Conservation (phyloP, 2,329 filamentous ascomycete species). For the Chrysosphaeria jannelii region DNA sequence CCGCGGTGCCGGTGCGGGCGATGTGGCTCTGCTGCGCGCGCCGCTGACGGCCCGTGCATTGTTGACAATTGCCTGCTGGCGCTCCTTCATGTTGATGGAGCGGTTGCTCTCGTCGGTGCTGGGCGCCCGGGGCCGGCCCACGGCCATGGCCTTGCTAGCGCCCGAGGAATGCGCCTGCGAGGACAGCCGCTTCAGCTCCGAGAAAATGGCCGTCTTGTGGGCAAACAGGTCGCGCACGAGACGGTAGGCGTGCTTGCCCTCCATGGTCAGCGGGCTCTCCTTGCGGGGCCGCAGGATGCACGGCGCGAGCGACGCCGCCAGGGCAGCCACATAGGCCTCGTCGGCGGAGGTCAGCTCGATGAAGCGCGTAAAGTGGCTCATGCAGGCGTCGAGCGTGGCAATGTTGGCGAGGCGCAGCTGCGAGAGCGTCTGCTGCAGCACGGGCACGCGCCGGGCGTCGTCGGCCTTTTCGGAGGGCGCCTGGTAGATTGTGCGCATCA, state of each 20-base stretch:
- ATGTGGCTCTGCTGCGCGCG: slow-evolving; percentile 40
- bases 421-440: slow-evolving; percentile 83
- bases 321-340: slow-evolving; percentile 46
- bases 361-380: slow-evolving; percentile 89
- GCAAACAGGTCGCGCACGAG: slow-evolving; percentile 75
- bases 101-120: slow-evolving; percentile 91
- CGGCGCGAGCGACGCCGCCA: slow-evolving; percentile 48
- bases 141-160: slow-evolving; percentile 6
- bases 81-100: slow-evolving; percentile 78
- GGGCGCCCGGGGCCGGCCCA: slow-evolving; percentile 46
- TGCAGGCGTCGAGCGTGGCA: slow-evolving; percentile 89
- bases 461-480: slow-evolving; percentile 53
- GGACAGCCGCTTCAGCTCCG: slow-evolving; percentile 75
- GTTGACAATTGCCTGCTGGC: slow-evolving; percentile 51
- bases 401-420: slow-evolving; percentile 92
- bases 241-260: slow-evolving; percentile 77
- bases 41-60: slow-evolving; percentile 29
- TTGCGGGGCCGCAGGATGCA: slow-evolving; percentile 67
- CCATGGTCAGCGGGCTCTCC: slow-evolving; percentile 76
- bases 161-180: slow-evolving; percentile 35
- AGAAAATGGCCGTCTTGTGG: slow-evolving; percentile 87
- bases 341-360: slow-evolving; percentile 93
- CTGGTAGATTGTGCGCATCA: slow-evolving; percentile 87
- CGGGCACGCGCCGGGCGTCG: slow-evolving; percentile 42
- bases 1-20: slow-evolving; percentile 30